phyloP scores from a whole-genome alignment of 495 filamentous ascomycete genomes.

The Aspergillus biplanus region DNA sequence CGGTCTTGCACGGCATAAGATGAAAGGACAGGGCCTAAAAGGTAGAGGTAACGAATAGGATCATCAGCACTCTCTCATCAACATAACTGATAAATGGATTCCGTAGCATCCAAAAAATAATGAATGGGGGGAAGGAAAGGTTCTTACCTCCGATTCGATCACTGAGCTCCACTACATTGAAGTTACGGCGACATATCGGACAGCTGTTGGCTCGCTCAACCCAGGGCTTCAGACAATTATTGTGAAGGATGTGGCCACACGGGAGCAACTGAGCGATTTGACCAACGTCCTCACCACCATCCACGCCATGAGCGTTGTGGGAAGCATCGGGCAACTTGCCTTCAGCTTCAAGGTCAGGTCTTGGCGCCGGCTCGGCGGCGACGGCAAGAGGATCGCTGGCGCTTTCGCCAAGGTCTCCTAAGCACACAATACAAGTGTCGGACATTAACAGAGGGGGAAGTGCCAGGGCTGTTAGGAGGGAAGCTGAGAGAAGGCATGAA shows the following conservation, averaged over 20 bases:
- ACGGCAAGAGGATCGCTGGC: slow-evolving; percentile 54
- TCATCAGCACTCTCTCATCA: slow-evolving; percentile 4
- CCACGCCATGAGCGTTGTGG: slow-evolving; percentile 38
- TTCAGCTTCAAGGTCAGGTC: slow-evolving; percentile 43
- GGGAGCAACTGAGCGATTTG: slow-evolving; percentile 67
- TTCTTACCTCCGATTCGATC: slow-evolving; percentile 73
- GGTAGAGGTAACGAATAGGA: not conserved
- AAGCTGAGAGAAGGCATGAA: slow-evolving; percentile 51
- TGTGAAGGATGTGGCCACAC: slow-evolving; percentile 88
- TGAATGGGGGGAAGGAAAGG: not conserved
- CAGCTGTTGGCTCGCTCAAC: slow-evolving; percentile 96
- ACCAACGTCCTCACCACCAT: slow-evolving; percentile 46
- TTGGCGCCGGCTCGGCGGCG: slow-evolving; percentile 50
- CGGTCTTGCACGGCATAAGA: slow-evolving; percentile 86
- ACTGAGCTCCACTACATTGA: slow-evolving; percentile 86
- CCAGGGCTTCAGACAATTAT: slow-evolving; percentile 91
- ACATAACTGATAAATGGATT: no score
- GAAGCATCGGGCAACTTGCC: slow-evolving; percentile 38
- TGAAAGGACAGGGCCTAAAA: slow-evolving; percentile 70
- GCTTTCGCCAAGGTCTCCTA: slow-evolving; percentile 79
- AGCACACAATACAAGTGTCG: slow-evolving; percentile 95
- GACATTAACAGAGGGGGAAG: slow-evolving; percentile 64
- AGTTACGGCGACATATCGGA: slow-evolving; percentile 89
- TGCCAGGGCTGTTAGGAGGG: slow-evolving; percentile 34
- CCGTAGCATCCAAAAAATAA: no score